These are phyloP conservation scores for Wickerhamiella allomyrinae DNA, from an alignment of 805 yeast genomes.

Conservation along the genomic window DNA sequence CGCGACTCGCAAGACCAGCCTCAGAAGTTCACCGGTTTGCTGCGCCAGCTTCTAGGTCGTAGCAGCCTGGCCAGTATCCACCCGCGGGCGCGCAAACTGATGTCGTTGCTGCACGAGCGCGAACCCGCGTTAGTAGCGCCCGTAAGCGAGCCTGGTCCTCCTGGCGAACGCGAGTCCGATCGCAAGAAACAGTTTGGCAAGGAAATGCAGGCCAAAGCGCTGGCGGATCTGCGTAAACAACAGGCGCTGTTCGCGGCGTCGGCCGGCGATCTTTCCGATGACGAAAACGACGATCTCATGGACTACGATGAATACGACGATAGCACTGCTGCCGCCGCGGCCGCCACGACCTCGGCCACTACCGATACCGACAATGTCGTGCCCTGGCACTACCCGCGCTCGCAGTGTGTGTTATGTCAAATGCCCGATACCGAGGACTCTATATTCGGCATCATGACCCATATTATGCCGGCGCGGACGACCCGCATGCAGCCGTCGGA, in stretches of 20 bases:
- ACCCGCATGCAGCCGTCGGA: slow-evolving; percentile 2
- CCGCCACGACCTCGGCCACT: slow-evolving; percentile 9
- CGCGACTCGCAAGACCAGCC: slow-evolving; percentile 6
- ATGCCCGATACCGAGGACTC: slow-evolving; percentile 53
- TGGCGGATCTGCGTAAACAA: slow-evolving; percentile 69
- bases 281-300: slow-evolving; percentile 29
- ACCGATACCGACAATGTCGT: slow-evolving; percentile 10
- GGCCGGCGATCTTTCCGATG: slow-evolving; percentile 22
- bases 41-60: slow-evolving; percentile 6
- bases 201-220: slow-evolving; percentile 50
- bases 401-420: slow-evolving; percentile 69
- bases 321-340: slow-evolving; percentile 1
- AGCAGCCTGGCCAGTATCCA: slow-evolving; percentile 4
- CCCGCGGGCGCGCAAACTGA: slow-evolving; percentile 7
- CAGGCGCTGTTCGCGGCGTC: slow-evolving; percentile 60
- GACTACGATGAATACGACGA: slow-evolving; percentile 27
- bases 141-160: neutral
- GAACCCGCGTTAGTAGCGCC: slow-evolving; percentile 4
- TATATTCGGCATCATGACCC: slow-evolving; percentile 62
- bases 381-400: slow-evolving; percentile 56
- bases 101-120: slow-evolving; percentile 8
- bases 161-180: slow-evolving; percentile 28
- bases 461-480: slow-evolving; percentile 26
- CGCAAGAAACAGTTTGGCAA: slow-evolving; percentile 56
- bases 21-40: slow-evolving; percentile 10